Conservation (phyloP, 129 eudicot species). For the Arctium lappa region DNA sequence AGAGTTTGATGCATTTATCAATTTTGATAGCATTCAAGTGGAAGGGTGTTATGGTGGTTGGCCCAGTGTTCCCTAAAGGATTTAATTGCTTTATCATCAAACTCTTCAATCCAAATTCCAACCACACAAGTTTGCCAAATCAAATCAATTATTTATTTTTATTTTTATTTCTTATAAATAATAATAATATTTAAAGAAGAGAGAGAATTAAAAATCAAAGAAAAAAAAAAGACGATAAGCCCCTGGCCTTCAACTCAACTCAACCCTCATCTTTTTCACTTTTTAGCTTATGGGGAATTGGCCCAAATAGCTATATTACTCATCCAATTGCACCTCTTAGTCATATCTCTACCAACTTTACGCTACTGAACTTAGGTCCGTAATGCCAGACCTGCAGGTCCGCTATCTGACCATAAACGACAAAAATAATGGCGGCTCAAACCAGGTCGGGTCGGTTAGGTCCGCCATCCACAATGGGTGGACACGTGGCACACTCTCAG, state of each 20-base stretch:
- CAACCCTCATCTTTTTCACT: background rate
- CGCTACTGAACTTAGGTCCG: too few relatives aligned
- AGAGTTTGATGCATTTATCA: background rate
- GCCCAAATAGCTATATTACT: too few relatives aligned
- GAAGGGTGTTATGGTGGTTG: constrained; percentile 43
- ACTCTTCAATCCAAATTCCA: constrained; percentile 27
- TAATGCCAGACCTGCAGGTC: too few relatives aligned
- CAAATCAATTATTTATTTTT: too few relatives aligned
- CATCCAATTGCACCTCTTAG: too few relatives aligned
- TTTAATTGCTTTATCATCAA: constrained; percentile 56
- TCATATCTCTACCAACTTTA: too few relatives aligned
- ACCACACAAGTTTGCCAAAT: constrained; percentile 37
- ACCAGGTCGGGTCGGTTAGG: too few relatives aligned
- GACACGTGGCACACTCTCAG: too few relatives aligned
- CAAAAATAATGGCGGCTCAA: too few relatives aligned
- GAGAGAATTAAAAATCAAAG: background rate
- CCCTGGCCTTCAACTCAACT: background rate
- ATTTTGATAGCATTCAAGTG: constrained; percentile 16
- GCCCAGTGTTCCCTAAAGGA: constrained; percentile 37
- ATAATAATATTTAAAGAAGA: background rate
- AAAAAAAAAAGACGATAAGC: background rate
- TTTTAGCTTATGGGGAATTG: too few relatives aligned
- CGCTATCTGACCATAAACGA: too few relatives aligned
- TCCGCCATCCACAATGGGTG: too few relatives aligned
- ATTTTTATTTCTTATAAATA: background rate